Evolutionary conservation across 345 rosid species (phyloP).

Genomic region (Cochlearia excelsa): DNA sequence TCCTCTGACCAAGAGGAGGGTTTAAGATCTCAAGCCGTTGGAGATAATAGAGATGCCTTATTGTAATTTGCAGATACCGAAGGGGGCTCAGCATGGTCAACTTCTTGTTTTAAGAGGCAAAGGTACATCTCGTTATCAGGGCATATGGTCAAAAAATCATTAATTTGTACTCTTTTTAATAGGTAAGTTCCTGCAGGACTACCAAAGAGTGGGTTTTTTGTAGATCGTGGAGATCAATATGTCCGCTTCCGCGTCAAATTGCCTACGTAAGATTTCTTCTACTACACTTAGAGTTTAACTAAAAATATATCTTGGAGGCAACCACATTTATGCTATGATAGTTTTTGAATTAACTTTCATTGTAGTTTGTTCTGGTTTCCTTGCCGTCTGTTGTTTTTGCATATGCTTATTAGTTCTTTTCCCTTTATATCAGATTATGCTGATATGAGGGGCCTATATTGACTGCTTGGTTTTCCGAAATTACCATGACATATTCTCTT

Average conservation of each 20-base stretch:
- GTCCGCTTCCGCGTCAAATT: constrained; percentile 76
- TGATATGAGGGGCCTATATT: not conserved
- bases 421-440: constrained; percentile 1
- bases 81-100: constrained; percentile 86
- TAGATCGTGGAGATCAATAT: constrained; percentile 78
- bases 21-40: constrained; percentile 17
- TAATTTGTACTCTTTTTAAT: constrained; percentile 23
- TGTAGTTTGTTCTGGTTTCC: not conserved
- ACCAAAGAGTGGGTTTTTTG: constrained; percentile 65
- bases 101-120: constrained; percentile 69
- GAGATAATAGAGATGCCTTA: constrained; percentile 8
- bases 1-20: constrained; percentile 4
- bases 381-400: not conserved
- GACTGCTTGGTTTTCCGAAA: not conserved
- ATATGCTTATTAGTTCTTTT: not conserved
- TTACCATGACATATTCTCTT: not conserved
- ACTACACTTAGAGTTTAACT: not conserved
- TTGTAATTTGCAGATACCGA: constrained; percentile 65
- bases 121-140: constrained; percentile 43
- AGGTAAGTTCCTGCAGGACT: constrained; percentile 53
- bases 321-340: constrained; percentile 4
- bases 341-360: not conserved
- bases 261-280: constrained; percentile 61
- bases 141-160: not conserved
- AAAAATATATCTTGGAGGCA: not conserved